Evolutionary conservation across 768 basidiomycete genomes (phyloP).

Genomic region (Lactifluus subvellereus): DNA sequence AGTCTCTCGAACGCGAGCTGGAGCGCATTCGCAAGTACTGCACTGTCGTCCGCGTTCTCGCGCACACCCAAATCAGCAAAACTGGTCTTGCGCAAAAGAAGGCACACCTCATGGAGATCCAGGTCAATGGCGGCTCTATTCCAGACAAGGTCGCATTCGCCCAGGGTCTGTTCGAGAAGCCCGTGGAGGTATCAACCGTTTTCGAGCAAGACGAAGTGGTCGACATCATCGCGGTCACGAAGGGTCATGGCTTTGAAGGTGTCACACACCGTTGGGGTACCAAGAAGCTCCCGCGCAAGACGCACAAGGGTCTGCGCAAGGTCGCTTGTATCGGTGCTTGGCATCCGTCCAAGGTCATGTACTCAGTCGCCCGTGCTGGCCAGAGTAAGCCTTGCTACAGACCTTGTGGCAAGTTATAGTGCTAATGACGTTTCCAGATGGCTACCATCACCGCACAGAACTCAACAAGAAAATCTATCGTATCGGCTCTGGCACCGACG

Average conservation of each 20-base stretch:
- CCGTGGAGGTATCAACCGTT: constrained; percentile 73
- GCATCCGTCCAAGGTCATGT: constrained; percentile 99
- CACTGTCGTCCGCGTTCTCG: constrained; percentile 98
- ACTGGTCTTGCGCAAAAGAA: constrained; percentile 98
- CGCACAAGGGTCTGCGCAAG: constrained; percentile 99
- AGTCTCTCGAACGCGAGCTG: constrained; percentile 89
- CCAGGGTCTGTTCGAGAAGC: constrained; percentile 93
- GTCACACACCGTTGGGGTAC: constrained; percentile 99
- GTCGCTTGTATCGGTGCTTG: constrained; percentile 98
- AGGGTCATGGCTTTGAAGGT: constrained; percentile 99
- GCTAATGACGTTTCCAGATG: constrained; percentile 45
- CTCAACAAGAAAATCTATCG: constrained; percentile 99
- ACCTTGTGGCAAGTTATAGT: not conserved
- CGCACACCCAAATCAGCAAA: constrained; percentile 98
- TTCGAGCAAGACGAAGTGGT: constrained; percentile 98
- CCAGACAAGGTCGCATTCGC: constrained; percentile 98
- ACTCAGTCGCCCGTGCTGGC: constrained; percentile 99
- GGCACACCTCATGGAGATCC: constrained; percentile 99
- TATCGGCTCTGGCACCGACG: constrained; percentile 73
- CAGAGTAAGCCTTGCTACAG: constrained; percentile 64
- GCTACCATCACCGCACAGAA: constrained; percentile 95
- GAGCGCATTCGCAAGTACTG: constrained; percentile 99
- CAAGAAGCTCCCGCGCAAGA: constrained; percentile 97
- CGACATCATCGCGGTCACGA: constrained; percentile 96
- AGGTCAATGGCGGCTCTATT: constrained; percentile 94